Evolutionary conservation across 352 stramenopile genomes (phyloP).

Genomic region (Halophytophthora polymorphica): DNA sequence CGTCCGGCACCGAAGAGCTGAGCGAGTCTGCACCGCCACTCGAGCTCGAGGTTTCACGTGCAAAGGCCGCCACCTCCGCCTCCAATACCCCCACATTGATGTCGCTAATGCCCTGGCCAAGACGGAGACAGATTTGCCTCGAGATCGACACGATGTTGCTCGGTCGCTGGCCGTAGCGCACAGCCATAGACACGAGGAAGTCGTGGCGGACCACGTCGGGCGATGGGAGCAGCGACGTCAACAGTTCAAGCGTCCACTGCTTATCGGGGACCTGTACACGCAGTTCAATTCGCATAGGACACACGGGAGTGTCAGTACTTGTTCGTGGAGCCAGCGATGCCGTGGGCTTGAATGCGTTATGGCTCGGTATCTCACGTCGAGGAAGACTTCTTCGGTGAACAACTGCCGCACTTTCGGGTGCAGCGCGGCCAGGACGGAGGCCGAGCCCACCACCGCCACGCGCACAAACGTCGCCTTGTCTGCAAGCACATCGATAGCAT

Average conservation of each 20-base stretch:
- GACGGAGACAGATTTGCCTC: slow-evolving; percentile 29
- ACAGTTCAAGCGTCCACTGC: slow-evolving; percentile 45
- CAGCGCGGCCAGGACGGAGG: slow-evolving; percentile 47
- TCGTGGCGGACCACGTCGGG: slow-evolving; percentile 32
- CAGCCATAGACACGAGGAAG: slow-evolving; percentile 52
- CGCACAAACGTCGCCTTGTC: slow-evolving; percentile 25
- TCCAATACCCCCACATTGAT: slow-evolving; percentile 20
- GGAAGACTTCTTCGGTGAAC: slow-evolving; percentile 71
- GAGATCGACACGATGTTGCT: slow-evolving; percentile 67
- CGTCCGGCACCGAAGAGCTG: slow-evolving; percentile 48
- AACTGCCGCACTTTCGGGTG: slow-evolving; percentile 68
- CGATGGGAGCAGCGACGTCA: slow-evolving; percentile 39
- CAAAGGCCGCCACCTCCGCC: slow-evolving; percentile 41
- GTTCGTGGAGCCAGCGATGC: neutral
- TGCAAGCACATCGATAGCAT: slow-evolving; percentile 8
- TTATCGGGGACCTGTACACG: slow-evolving; percentile 51
- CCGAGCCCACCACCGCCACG: slow-evolving; percentile 63
- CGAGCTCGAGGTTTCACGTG: slow-evolving; percentile 40
- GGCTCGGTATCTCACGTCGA: slow-evolving; percentile 42
- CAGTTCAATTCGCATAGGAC: neutral
- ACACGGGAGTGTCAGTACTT: neutral
- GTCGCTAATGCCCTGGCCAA: slow-evolving; percentile 10
- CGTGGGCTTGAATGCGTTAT: too few species aligned
- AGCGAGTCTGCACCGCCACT: slow-evolving; percentile 33
- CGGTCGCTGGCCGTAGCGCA: slow-evolving; percentile 76